phyloP scores from a whole-genome alignment of 208 protist species.

The Trichomonas vaginalis region DNA sequence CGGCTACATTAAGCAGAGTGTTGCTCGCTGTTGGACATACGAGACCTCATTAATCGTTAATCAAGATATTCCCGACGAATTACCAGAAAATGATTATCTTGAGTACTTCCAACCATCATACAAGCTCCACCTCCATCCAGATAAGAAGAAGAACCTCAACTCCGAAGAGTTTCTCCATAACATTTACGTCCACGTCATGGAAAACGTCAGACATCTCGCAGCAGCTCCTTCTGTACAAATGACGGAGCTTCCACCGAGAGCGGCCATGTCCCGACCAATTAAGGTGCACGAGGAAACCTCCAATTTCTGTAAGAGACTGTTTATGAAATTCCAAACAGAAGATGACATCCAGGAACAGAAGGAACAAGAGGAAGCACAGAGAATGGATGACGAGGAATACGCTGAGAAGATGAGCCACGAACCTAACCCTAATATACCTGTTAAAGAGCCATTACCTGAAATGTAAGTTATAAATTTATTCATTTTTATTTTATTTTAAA shows the following conservation, averaged over 20 bases:
- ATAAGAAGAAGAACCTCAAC: constrained; percentile 54
- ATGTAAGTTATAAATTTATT: too few species aligned
- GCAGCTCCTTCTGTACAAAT: background rate
- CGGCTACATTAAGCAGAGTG: constrained; percentile 13
- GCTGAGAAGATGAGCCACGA: background rate
- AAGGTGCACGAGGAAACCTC: background rate
- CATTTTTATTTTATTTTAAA: too few species aligned
- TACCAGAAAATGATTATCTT: constrained; percentile 3
- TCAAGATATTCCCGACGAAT: background rate
- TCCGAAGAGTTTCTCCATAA: constrained; percentile 15
- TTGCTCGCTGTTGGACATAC: constrained; percentile 19
- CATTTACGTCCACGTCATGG: background rate
- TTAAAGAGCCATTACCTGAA: background rate
- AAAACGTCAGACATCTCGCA: background rate
- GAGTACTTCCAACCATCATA: constrained; percentile 29
- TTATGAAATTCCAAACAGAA: background rate
- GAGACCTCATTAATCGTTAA: constrained; percentile 1
- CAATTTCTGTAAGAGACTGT: background rate
- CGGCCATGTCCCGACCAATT: background rate
- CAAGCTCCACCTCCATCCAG: constrained; percentile 39
- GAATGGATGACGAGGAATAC: background rate
- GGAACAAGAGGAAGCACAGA: background rate
- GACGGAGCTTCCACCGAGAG: background rate
- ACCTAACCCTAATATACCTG: background rate
- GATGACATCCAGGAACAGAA: background rate